A percentile compares a stretch with the other conserved stretches of the same genome.
phyloP scores from a whole-genome alignment of 139 green algal species.

The Auxenochlorella pyrenoidosa region DNA sequence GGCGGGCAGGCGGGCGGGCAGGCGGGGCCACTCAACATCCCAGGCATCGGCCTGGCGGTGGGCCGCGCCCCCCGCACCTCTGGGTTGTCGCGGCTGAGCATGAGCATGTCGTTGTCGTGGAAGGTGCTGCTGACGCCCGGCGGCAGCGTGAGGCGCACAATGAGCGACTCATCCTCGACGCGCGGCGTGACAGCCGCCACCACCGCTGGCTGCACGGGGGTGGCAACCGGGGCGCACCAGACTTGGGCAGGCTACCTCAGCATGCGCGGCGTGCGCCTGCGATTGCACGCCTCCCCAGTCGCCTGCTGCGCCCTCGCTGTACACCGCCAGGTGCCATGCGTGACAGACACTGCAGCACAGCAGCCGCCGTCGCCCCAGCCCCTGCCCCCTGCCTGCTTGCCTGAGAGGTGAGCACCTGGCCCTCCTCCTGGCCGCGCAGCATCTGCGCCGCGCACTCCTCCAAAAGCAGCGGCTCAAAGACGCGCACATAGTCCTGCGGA shows the following conservation, averaged over 20 bases:
- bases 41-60: no score
- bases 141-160: slow-evolving; percentile 50
- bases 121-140: slow-evolving; percentile 43
- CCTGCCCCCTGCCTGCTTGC: background rate
- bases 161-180: slow-evolving; percentile 60
- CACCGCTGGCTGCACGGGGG: slow-evolving; percentile 45
- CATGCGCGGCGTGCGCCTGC: no score
- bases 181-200: slow-evolving; percentile 5
- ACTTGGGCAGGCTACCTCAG: background rate
- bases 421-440: slow-evolving; percentile 77
- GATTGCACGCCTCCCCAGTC: no score
- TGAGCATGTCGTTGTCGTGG: slow-evolving; percentile 85
- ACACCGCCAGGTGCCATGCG: no score
- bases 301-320: no score
- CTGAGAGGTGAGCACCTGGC: slow-evolving; percentile 62
- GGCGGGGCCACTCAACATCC: no score
- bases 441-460: slow-evolving; percentile 84
- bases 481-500: slow-evolving; percentile 44
- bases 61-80: slow-evolving; percentile 35
- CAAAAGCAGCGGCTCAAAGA: slow-evolving; percentile 84
- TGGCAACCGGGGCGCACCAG: no score
- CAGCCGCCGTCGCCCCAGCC: background rate
- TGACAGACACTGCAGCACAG: background rate
- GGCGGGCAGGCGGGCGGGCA: no score
- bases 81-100: slow-evolving; percentile 85